A percentile compares a stretch with the other conserved stretches of the same genome.
These are phyloP conservation scores for Monosporascus ibericus DNA, from an alignment of 2,329 filamentous ascomycete species.

Conservation along the genomic window DNA sequence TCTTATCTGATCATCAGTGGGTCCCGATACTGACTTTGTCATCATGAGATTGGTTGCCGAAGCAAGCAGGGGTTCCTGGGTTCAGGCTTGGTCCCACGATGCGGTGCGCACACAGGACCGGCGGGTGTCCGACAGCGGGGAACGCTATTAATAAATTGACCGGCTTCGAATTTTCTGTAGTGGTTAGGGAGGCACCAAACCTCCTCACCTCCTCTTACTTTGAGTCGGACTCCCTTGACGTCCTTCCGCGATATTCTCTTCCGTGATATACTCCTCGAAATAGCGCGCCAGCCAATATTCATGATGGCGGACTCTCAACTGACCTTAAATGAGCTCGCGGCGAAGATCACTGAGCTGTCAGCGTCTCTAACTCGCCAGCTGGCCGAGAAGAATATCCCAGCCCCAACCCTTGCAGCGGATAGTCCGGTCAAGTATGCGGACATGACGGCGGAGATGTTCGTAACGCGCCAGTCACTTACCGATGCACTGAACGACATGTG, in stretches of 20 bases:
- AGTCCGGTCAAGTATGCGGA: constrained; percentile 36
- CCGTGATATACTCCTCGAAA: neutral
- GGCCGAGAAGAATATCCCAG: constrained; percentile 34
- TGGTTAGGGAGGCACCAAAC: no score
- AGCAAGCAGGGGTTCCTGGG: neutral
- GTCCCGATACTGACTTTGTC: constrained; percentile 1
- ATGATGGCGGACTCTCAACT: constrained; percentile 26
- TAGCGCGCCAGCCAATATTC: constrained; percentile 4
- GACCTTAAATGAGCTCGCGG: constrained; percentile 37
- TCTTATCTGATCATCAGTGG: constrained; percentile 15
- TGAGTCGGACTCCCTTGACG: neutral
- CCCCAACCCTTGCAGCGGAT: constrained; percentile 36
- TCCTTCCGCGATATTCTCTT: neutral
- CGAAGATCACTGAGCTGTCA: constrained; percentile 38
- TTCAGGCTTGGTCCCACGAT: neutral
- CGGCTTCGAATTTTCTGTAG: no score
- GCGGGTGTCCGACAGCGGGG: neutral
- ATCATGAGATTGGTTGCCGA: neutral
- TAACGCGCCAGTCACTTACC: constrained; percentile 35
- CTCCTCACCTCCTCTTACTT: neutral
- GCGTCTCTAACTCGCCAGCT: constrained; percentile 33
- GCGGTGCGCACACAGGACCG: no score
- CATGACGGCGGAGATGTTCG: constrained; percentile 36
- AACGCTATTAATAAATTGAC: neutral
- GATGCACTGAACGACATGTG: constrained; percentile 41